Percentiles rank a stretch among this genome's conserved stretches.
phyloP scores from a whole-genome alignment of 257 asterid genomes.

The Scutellaria galericulata region DNA sequence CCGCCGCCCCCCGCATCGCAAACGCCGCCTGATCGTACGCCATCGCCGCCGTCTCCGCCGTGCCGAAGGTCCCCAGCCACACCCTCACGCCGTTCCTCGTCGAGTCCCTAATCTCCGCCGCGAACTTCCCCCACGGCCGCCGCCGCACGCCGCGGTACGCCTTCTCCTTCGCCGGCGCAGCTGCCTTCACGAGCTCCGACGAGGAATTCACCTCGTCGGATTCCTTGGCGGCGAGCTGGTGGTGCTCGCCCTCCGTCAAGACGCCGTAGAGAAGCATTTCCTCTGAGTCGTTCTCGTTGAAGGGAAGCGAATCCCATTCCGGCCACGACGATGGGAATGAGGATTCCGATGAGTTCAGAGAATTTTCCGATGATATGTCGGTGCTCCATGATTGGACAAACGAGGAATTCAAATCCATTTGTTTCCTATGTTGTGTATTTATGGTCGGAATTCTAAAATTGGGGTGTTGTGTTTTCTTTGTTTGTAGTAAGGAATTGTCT shows the following conservation, averaged over 20 bases:
- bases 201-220: constrained; percentile 49
- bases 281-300: constrained; percentile 50
- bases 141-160: constrained; percentile 75
- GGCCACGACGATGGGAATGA: constrained; percentile 31
- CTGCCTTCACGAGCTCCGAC: not conserved
- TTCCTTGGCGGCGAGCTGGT: not conserved
- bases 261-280: constrained; percentile 50
- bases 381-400: constrained; percentile 24
- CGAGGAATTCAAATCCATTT: constrained; percentile 38
- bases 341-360: constrained; percentile 38
- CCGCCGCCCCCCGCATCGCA: constrained; percentile 64
- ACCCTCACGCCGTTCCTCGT: constrained; percentile 79
- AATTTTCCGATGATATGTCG: constrained; percentile 28
- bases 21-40: constrained; percentile 93
- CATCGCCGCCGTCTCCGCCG: constrained; percentile 79
- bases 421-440: not conserved
- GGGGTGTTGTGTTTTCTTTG: not conserved
- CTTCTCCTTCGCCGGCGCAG: constrained; percentile 38
- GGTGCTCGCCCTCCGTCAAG: constrained; percentile 37
- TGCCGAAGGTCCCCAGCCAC: constrained; percentile 85
- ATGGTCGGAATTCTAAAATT: not conserved
- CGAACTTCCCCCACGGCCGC: constrained; percentile 92
- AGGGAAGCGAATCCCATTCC: constrained; percentile 44
- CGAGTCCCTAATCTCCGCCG: constrained; percentile 86
- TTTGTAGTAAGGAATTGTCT: not conserved